A percentile compares a stretch with the other conserved stretches of the same genome.
Conservation (phyloP, 1,284 basidiomycete species). For the Microbotryum scabiosae region DNA sequence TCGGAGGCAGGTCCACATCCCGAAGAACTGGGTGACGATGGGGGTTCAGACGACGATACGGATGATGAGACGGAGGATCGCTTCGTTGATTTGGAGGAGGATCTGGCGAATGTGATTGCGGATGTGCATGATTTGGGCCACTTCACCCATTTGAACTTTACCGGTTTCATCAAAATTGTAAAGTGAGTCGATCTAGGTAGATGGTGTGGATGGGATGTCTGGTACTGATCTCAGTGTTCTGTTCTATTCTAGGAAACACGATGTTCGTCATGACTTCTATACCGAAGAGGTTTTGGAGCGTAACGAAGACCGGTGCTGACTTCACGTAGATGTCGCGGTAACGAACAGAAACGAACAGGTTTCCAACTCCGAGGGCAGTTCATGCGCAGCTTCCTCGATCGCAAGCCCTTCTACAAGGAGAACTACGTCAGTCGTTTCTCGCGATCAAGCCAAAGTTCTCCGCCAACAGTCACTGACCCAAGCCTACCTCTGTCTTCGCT, state of each 20-base stretch:
- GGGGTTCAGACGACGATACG: slow-evolving; percentile 50
- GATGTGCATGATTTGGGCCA: slow-evolving; percentile 92
- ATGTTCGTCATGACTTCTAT: slow-evolving; percentile 45
- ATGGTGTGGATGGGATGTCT: background rate
- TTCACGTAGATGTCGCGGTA: background rate
- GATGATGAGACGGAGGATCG: slow-evolving; percentile 64
- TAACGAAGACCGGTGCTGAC: background rate
- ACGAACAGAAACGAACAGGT: slow-evolving; percentile 50
- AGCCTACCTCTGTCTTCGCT: background rate
- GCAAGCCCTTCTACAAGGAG: slow-evolving; percentile 87
- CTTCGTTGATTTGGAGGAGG: slow-evolving; percentile 84
- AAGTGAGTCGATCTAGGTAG: slow-evolving; percentile 77
- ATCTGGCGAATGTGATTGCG: slow-evolving; percentile 89
- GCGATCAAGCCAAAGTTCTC: background rate
- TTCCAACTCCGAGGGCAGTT: slow-evolving; percentile 51
- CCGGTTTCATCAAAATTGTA: slow-evolving; percentile 97
- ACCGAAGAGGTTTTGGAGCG: background rate
- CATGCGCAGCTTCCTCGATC: slow-evolving; percentile 85
- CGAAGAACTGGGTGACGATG: slow-evolving; percentile 44
- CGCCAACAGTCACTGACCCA: background rate
- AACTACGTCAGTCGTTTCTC: slow-evolving; percentile 34
- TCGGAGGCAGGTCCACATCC: slow-evolving; percentile 50
- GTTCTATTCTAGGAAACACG: slow-evolving; percentile 52
- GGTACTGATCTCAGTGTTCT: background rate
- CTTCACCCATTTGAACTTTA: slow-evolving; percentile 47